phyloP scores from a whole-genome alignment of 257 asterid genomes.

The Ajuga chamaepitys region DNA sequence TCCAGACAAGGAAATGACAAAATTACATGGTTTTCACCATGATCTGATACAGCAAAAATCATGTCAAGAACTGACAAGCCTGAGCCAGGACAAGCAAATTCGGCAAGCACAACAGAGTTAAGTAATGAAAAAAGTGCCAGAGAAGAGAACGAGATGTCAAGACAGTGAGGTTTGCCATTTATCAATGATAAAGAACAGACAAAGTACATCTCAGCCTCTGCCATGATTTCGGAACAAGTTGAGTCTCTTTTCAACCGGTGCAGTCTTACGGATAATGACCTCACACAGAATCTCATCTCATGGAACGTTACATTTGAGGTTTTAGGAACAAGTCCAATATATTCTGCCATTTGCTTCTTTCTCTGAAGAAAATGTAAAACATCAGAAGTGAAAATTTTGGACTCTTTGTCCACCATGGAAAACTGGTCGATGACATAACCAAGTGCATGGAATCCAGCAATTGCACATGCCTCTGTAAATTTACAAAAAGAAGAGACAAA shows the following conservation, averaged over 20 bases:
- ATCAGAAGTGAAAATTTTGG: slow-evolving; percentile 47
- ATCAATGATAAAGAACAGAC: slow-evolving; percentile 46
- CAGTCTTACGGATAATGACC: slow-evolving; percentile 53
- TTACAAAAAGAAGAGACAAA: slow-evolving; percentile 15
- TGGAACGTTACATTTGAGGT: slow-evolving; percentile 27
- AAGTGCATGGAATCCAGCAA: slow-evolving; percentile 58
- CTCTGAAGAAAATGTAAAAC: slow-evolving; percentile 41
- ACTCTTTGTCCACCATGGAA: slow-evolving; percentile 47
- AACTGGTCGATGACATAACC: slow-evolving; percentile 55
- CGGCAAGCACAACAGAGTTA: slow-evolving; percentile 67
- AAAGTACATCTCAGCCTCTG: slow-evolving; percentile 61
- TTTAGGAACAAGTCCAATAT: slow-evolving; percentile 26
- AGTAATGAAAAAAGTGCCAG: slow-evolving; percentile 58
- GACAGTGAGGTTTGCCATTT: slow-evolving; percentile 31
- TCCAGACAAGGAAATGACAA: slow-evolving; percentile 52
- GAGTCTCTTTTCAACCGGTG: slow-evolving; percentile 38
- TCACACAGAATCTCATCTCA: slow-evolving; percentile 51
- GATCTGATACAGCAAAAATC: slow-evolving; percentile 33
- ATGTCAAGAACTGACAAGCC: slow-evolving; percentile 51
- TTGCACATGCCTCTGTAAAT: slow-evolving; percentile 47
- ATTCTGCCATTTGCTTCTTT: slow-evolving; percentile 37
- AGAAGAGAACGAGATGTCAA: slow-evolving; percentile 54
- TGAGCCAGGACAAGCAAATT: slow-evolving; percentile 44
- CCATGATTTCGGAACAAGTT: slow-evolving; percentile 48
- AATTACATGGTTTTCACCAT: slow-evolving; percentile 37